A percentile compares a stretch with the other conserved stretches of the same genome.
phyloP scores from a whole-genome alignment of 805 yeast species.

The Saturnispora bothae region DNA sequence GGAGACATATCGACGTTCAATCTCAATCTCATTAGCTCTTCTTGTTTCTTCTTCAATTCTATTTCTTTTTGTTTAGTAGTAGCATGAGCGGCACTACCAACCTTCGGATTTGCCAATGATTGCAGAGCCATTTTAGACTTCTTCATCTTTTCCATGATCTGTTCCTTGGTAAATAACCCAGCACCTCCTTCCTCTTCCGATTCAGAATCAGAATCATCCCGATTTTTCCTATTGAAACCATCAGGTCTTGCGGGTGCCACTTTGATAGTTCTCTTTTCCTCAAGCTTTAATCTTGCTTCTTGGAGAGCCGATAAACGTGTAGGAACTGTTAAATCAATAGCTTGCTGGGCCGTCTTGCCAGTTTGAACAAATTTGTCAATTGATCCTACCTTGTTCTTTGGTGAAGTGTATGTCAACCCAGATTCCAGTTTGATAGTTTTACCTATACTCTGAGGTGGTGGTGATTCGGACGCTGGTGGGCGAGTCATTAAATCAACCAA shows the following conservation, averaged over 20 bases:
- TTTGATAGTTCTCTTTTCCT: conserved; percentile 1
- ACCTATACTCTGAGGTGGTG: neutral
- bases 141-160: conserved; percentile 22
- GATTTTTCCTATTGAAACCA: conserved; percentile 33
- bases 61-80: conserved; percentile 9
- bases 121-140: conserved; percentile 19
- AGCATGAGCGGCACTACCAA: conserved; percentile 14
- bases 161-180: conserved; percentile 33
- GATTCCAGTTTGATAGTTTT: conserved; percentile 11
- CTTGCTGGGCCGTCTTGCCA: conserved; percentile 10
- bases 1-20: conserved; percentile 71
- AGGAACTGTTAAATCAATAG: conserved; percentile 8
- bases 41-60: conserved; percentile 43
- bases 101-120: conserved; percentile 20
- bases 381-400: conserved; percentile 15
- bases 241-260: conserved; percentile 41
- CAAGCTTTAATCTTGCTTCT: conserved; percentile 12
- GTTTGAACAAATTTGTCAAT: conserved; percentile 16
- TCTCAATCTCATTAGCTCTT: conserved; percentile 68
- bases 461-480: conserved; percentile 12
- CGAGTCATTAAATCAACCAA: conserved; percentile 43
- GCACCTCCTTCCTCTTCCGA: conserved; percentile 30
- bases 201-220: conserved; percentile 28
- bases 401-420: conserved; percentile 7
- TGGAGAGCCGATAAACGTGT: conserved; percentile 9